Evolutionary conservation across 768 basidiomycete genomes (phyloP), one percentile per base, ranked within the genome.

Genomic region (Kwoniella dendrophila): DNA sequence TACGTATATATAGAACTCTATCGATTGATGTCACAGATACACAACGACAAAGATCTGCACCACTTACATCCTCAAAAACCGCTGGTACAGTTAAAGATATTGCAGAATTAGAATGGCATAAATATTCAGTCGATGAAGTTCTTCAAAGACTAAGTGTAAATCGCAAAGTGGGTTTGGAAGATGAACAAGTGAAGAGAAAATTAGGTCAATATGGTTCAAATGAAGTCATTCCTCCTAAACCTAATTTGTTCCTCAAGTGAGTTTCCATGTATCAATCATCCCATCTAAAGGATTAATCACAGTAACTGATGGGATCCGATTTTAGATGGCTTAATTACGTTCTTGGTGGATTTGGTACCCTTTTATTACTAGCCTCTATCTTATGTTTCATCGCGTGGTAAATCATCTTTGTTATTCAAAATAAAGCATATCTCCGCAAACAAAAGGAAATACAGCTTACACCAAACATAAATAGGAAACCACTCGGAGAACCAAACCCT

Each of bases 331-430:
- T 84, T 18, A 82, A 82, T 66, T 86, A 85, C 54, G 61, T 86
- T 49, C 84, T 86, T 47, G 84, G 85, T 41, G 85, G 85, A 0
- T 86, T 86, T 72, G 85, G 85, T 53, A 82, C 81, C 55, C 74
- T 86, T 16, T 83, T 86, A 77, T 82, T 85, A 80, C 80, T 83
- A 18, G 85, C 83, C 27, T 82, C 82, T 40, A 81, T 86, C 33
- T 75, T 86, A 20, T 85, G 83, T 67, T 86, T 86, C 74, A 74
- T 86, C 55, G 81, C 84, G 2, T 85, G 79, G 79, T 76, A 47
- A 55, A 70, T 62, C 20, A 12, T 20, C 24, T 30, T 4, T 1
- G 40, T 26, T 34, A 4, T 40, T 4, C 62, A 12, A 33, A 1
- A 22, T 12, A 30, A n/a, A 18, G 41, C 32, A 45, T 34, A 1